phyloP scores from a whole-genome alignment of 2,329 filamentous ascomycete species.

The Fonsecaea multimorphosa region DNA sequence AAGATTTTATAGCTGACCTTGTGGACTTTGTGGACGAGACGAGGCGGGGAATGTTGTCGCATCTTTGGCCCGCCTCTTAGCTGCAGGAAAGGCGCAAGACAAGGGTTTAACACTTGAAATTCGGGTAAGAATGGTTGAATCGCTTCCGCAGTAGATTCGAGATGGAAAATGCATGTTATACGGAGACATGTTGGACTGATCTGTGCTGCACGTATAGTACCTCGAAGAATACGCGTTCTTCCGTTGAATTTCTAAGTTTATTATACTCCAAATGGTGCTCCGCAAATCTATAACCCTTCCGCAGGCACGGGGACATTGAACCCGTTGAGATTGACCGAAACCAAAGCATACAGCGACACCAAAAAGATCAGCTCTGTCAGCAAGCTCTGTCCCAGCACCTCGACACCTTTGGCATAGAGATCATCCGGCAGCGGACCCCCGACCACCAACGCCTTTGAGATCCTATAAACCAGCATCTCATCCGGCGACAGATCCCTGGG shows the following conservation, averaged over 20 bases:
- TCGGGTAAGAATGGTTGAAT: no score
- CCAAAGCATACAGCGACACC: not conserved
- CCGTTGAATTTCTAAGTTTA: no score
- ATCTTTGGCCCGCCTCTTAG: not conserved
- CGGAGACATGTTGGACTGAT: no score
- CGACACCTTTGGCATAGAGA: not conserved
- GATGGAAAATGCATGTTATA: no score
- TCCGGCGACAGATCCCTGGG: not conserved
- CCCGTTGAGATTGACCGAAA: slow-evolving; percentile 1
- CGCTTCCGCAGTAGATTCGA: no score
- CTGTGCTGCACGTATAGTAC: no score
- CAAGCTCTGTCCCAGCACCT: not conserved
- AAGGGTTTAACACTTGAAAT: no score
- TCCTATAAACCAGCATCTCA: not conserved
- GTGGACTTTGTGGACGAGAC: no score
- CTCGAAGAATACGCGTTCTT: no score
- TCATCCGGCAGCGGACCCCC: not conserved
- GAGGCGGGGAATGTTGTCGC: no score
- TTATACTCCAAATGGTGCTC: no score
- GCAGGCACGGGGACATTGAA: not conserved
- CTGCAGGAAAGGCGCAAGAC: not conserved
- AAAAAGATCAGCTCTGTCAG: not conserved
- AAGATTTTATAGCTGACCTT: not conserved
- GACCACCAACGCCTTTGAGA: not conserved
- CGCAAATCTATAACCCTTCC: not conserved